Conservation (phyloP, 2,329 filamentous ascomycete genomes). For the Fusarium denticulatum region DNA sequence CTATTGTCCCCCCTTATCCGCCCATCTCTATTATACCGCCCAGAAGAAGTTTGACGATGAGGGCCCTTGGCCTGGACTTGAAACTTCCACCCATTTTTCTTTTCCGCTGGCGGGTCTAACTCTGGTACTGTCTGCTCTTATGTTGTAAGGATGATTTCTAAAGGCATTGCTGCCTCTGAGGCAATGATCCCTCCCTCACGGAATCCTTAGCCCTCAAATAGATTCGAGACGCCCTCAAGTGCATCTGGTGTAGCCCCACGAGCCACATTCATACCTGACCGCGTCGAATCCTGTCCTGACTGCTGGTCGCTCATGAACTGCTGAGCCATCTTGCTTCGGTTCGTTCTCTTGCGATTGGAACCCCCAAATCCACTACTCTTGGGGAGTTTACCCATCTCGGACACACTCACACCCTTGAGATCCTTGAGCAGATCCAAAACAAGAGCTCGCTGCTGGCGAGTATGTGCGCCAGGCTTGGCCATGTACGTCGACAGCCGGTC, state of each 20-base stretch:
- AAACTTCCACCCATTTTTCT: slow-evolving; percentile 12
- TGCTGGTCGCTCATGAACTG: slow-evolving; percentile 69
- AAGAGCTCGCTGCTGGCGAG: slow-evolving; percentile 81
- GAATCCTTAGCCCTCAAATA: slow-evolving; percentile 54
- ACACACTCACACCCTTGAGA: slow-evolving; percentile 89
- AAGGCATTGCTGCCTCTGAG: neutral
- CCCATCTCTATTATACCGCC: slow-evolving; percentile 8
- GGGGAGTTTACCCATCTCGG: slow-evolving; percentile 87
- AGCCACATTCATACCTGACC: slow-evolving; percentile 42
- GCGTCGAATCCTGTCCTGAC: slow-evolving; percentile 44
- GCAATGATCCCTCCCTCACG: neutral
- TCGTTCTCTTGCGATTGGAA: slow-evolving; percentile 41
- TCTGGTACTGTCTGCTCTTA: slow-evolving; percentile 2
- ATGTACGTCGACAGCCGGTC: slow-evolving; percentile 71
- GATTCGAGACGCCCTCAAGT: slow-evolving; percentile 64
- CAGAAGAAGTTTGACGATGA: neutral
- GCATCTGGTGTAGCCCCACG: slow-evolving; percentile 58
- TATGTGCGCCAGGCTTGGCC: slow-evolving; percentile 65
- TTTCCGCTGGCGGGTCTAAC: slow-evolving; percentile 15
- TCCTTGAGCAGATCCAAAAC: slow-evolving; percentile 87
- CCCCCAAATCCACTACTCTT: slow-evolving; percentile 57
- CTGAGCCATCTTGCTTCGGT: slow-evolving; percentile 66
- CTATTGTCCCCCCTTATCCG: slow-evolving; percentile 17
- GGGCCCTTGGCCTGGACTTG: slow-evolving; percentile 1
- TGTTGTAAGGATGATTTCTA: neutral